Evolutionary conservation across 148 eudicot species (phyloP).

Genomic region (Nyssa sinensis): DNA sequence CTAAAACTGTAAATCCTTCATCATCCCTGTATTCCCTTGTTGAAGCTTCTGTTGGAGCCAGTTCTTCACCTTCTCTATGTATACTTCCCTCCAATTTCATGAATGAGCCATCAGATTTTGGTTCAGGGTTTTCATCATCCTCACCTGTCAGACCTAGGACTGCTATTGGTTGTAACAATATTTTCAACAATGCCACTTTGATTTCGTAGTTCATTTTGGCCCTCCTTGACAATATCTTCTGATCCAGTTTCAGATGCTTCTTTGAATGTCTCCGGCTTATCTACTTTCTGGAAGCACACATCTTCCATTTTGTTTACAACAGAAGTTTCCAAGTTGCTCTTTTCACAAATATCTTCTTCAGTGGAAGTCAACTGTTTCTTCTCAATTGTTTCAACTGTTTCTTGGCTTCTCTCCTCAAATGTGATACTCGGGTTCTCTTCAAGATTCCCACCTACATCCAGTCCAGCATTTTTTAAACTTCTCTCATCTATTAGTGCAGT

Average conservation of each 20-base stretch:
- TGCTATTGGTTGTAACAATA: slow-evolving; percentile 3
- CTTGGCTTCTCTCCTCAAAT: slow-evolving; percentile 13
- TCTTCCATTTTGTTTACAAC: not conserved
- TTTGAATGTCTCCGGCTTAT: slow-evolving; percentile 5
- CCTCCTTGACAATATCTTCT: not conserved
- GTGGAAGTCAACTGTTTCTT: not conserved
- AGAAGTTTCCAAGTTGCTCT: slow-evolving; percentile 2
- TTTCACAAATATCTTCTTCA: not conserved
- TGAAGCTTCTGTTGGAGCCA: not conserved
- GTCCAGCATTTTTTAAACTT: slow-evolving; percentile 6
- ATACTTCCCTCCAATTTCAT: not conserved
- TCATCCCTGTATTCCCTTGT: not conserved
- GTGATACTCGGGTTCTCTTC: slow-evolving; percentile 11
- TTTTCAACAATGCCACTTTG: not conserved
- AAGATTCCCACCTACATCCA: not conserved
- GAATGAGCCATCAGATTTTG: not conserved
- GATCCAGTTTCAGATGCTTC: not conserved
- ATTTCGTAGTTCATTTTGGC: not conserved
- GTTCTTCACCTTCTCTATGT: slow-evolving; percentile 8
- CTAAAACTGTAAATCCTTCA: not conserved
- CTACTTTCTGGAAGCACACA: no score
- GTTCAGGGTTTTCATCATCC: slow-evolving; percentile 6
- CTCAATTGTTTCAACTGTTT: not conserved
- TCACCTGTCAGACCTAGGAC: slow-evolving; percentile 1
- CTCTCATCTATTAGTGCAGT: not conserved